Evolutionary conservation across 495 filamentous ascomycete genomes (phyloP).

Genomic region (Aspergillus sclerotiicarbonarius): DNA sequence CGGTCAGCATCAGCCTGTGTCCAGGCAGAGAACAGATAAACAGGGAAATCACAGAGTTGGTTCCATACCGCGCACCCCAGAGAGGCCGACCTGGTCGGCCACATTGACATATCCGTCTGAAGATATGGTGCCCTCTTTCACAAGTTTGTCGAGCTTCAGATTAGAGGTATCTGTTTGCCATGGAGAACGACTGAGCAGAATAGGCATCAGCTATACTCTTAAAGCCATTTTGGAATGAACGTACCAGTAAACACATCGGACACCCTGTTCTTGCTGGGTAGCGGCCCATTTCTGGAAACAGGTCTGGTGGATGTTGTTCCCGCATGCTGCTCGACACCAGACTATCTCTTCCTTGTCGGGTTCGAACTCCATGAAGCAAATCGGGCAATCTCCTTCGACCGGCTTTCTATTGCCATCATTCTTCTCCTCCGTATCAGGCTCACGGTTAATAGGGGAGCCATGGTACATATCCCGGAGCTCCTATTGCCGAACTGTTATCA

Average conservation of each 20-base stretch:
- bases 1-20: constrained; percentile 4
- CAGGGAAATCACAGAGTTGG: constrained; percentile 25
- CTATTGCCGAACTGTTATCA: constrained; percentile 22
- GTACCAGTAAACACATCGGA: constrained; percentile 67
- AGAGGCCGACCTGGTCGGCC: constrained; percentile 60
- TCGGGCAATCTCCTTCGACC: constrained; percentile 73
- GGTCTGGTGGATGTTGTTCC: constrained; percentile 72
- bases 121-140: constrained; percentile 35
- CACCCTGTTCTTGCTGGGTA: constrained; percentile 49
- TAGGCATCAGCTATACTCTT: not conserved
- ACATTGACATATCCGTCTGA: constrained; percentile 68
- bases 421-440: constrained; percentile 16
- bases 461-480: constrained; percentile 57
- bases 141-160: constrained; percentile 32
- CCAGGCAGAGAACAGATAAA: not conserved
- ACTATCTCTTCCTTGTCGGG: constrained; percentile 55
- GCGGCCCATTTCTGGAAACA: constrained; percentile 72
- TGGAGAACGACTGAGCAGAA: constrained; percentile 48
- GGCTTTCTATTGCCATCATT: constrained; percentile 55
- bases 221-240: constrained; percentile 8
- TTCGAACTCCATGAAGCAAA: constrained; percentile 72
- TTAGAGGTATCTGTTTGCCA: constrained; percentile 58
- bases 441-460: constrained; percentile 31
- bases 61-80: constrained; percentile 49
- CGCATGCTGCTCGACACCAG: constrained; percentile 71